Evolutionary conservation across 1,284 basidiomycete genomes (phyloP), one percentile per base, ranked within the genome.

Genomic region (Pterulicium gracile): DNA sequence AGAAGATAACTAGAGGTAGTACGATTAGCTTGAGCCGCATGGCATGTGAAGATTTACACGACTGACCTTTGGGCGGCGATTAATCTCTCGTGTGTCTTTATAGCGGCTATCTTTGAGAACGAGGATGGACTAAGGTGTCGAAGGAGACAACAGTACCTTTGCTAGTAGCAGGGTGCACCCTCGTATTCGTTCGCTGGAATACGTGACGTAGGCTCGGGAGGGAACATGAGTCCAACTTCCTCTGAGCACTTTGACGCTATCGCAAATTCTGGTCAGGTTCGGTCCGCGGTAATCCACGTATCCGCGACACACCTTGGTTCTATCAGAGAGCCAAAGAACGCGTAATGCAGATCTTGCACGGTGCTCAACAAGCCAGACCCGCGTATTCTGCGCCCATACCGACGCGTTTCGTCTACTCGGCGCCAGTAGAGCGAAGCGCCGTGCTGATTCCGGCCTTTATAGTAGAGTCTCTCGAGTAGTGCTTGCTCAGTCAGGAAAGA

Each of bases 381-480:
- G 19, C 15, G 19, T 39, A 17, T 17, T 17, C 36, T 5, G 19
- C 19, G 7, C 15, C 36, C 36, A 17, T 39, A 39, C 19, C 36
- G 36, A 39, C 36, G 36, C 19, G 78, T 67, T 58, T 88, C 85
- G 12, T 60, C 56, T 13, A 81, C 65, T 24, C 75, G 75, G 56
- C 73, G 71, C 81, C 83, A 88, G 58, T 84, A 87, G 7, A 86
- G 61, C 22, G 85, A 73, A 14, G 68, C 58, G 21, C 80, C 75
- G 56, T 89, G 87, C 56, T 89, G 84, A 54, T 87, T 88, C 56
- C 83, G 85, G 49, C 76, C 77, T 55, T 86, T 86, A 64, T 89
- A 89, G 57, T 80, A 82, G 1, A 88, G 55, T 50, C 81, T 69
- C 54, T 81, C 77, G 21, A 88, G 63, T 19, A 84, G 56, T 44